These are phyloP conservation scores for Maudiozyma saulgeensis DNA, from an alignment of 805 yeast genomes.

Conservation along the genomic window DNA sequence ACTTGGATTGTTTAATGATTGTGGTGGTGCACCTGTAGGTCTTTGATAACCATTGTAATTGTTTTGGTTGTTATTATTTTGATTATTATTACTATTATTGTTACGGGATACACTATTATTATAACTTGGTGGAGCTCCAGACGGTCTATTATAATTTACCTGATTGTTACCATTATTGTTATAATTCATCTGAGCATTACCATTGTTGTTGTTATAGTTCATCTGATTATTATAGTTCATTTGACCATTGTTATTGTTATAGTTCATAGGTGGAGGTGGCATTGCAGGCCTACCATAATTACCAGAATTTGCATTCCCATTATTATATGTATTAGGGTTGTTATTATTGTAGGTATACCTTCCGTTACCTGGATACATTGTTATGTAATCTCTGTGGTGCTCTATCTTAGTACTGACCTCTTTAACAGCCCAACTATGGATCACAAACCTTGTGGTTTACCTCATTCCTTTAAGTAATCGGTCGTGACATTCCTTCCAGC, in stretches of 20 bases:
- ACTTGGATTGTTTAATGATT: conserved; percentile 1
- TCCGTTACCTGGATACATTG: conserved; percentile 28
- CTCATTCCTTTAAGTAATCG: too few species aligned
- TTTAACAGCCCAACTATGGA: too few species aligned
- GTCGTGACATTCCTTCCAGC: too few species aligned
- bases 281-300: not conserved
- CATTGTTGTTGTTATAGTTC: not conserved
- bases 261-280: not conserved
- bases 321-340: not conserved
- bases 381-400: too few species aligned
- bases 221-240: not conserved
- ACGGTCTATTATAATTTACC: conserved; percentile 7
- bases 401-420: not conserved
- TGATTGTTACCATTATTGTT: not conserved
- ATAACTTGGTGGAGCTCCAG: conserved; percentile 9
- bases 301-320: not conserved
- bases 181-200: not conserved
- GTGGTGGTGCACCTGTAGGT: conserved; percentile 1
- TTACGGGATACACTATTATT: too few species aligned
- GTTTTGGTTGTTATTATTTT: not conserved
- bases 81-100: not conserved
- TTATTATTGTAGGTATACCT: conserved; percentile 24
- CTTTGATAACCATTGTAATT: not conserved
- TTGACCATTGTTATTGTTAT: not conserved
- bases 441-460: too few species aligned